Percentiles rank a stretch among this genome's conserved stretches.
Evolutionary conservation across 306 rosid genomes (phyloP).

Genomic region (Prunus padus): DNA sequence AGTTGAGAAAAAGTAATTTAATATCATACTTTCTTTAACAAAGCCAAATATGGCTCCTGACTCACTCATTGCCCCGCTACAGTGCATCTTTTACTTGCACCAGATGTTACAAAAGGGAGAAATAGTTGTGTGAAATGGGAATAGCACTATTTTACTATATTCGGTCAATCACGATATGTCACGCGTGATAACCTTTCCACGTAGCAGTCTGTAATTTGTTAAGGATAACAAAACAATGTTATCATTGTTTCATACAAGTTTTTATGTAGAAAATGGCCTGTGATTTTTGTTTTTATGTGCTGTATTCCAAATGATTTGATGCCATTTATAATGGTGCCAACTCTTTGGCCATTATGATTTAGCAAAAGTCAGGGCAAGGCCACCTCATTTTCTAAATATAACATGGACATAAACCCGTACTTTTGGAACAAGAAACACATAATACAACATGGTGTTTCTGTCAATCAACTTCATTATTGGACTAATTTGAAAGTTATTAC

Average conservation of each 20-base stretch:
- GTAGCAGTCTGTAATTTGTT: no score
- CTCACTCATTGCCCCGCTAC: neutral
- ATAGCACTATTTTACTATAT: no score
- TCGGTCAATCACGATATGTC: accelerated
- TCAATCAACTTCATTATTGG: neutral
- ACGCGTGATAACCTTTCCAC: no score
- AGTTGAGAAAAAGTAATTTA: neutral
- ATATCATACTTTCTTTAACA: neutral
- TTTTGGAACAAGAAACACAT: neutral
- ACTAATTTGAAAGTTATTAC: neutral
- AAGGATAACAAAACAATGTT: no score
- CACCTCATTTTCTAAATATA: no score
- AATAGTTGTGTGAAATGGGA: no score
- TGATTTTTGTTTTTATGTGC: neutral
- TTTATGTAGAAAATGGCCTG: no score
- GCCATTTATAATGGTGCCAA: neutral
- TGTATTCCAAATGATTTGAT: neutral
- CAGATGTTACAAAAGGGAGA: no score
- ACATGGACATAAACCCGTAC: no score
- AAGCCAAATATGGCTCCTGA: neutral
- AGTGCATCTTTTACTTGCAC: neutral
- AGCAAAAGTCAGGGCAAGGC: neutral
- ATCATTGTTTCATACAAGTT: no score
- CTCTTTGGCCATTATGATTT: neutral
- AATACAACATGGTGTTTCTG: neutral